Evolutionary conservation across 805 yeast species (phyloP).

Genomic region (Hanseniaspora thailandica): DNA sequence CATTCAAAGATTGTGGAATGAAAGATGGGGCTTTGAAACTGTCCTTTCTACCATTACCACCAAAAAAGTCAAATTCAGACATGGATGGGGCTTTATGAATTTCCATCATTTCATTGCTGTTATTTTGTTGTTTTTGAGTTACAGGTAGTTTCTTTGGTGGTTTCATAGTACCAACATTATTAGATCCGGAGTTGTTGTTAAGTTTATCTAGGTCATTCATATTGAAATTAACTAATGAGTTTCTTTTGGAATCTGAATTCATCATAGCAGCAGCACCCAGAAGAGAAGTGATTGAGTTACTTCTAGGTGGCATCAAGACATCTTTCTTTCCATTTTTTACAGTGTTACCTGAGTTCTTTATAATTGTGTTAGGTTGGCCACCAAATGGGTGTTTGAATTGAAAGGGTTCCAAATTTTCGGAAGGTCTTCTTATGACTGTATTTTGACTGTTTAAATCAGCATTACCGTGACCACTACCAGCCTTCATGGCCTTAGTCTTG

Average conservation of each 20-base stretch:
- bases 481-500: constrained; percentile 4
- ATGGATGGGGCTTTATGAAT: constrained; percentile 15
- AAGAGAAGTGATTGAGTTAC: constrained; percentile 16
- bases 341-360: constrained; percentile 16
- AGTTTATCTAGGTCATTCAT: constrained; percentile 22
- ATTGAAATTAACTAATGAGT: constrained; percentile 23
- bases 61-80: constrained; percentile 17
- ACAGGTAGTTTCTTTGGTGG: constrained; percentile 20
- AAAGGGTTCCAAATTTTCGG: constrained; percentile 42
- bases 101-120: constrained; percentile 9
- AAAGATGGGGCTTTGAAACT: constrained; percentile 26
- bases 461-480: not conserved
- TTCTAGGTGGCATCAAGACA: constrained; percentile 17
- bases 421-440: constrained; percentile 31
- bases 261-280: constrained; percentile 15
- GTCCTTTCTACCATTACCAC: constrained; percentile 14
- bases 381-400: constrained; percentile 14
- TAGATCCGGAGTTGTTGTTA: constrained; percentile 12
- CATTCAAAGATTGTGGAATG: constrained; percentile 18
- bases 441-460: constrained; percentile 17
- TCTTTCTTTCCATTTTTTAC: constrained; percentile 16
- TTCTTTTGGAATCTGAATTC: constrained; percentile 22
- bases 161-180: constrained; percentile 18
- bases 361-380: constrained; percentile 5
- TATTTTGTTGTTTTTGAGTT: not conserved